Percentiles rank a stretch among this genome's conserved stretches.
These are phyloP conservation scores for Arachis monticola DNA, from an alignment of 331 rosid genomes.

Conservation along the genomic window DNA sequence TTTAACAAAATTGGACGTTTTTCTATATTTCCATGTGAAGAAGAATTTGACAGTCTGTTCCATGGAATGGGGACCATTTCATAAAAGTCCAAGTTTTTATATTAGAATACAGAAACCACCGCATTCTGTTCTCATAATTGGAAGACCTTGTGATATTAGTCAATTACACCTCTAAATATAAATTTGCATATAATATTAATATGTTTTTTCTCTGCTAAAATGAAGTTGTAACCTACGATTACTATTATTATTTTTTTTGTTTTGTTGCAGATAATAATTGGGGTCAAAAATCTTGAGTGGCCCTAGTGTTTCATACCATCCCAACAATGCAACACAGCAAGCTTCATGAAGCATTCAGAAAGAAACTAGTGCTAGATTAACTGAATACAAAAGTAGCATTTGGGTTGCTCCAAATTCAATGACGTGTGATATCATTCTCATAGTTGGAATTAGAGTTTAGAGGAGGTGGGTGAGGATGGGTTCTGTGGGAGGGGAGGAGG, in stretches of 20 bases:
- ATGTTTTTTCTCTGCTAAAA: constrained; percentile 33
- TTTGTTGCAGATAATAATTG: constrained; percentile 69
- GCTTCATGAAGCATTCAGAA: constrained; percentile 31
- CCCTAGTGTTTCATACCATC: constrained; percentile 48
- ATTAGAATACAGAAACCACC: constrained; percentile 54
- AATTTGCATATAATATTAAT: constrained; percentile 31
- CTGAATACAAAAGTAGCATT: constrained; percentile 29
- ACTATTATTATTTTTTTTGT: background rate
- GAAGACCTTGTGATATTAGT: constrained; percentile 45
- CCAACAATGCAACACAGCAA: constrained; percentile 44
- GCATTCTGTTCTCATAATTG: constrained; percentile 38
- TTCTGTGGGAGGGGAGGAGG: constrained; percentile 71
- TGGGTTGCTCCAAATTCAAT: constrained; percentile 35
- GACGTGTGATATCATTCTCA: constrained; percentile 39
- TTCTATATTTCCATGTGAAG: constrained; percentile 54
- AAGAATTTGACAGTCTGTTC: constrained; percentile 78
- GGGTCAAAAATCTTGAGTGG: constrained; percentile 55
- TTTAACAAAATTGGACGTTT: constrained; percentile 16
- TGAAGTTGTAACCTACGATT: constrained; percentile 54
- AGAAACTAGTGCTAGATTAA: constrained; percentile 40
- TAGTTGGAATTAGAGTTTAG: constrained; percentile 46
- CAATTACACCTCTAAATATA: constrained; percentile 42
- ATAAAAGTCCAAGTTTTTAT: constrained; percentile 63
- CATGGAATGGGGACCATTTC: constrained; percentile 58
- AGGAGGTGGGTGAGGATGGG: constrained; percentile 58